Percentiles rank a stretch among this genome's conserved stretches.
These are phyloP conservation scores for Phaeophleospora eucalypticola DNA, from an alignment of 2,329 filamentous ascomycete genomes.

Conservation along the genomic window DNA sequence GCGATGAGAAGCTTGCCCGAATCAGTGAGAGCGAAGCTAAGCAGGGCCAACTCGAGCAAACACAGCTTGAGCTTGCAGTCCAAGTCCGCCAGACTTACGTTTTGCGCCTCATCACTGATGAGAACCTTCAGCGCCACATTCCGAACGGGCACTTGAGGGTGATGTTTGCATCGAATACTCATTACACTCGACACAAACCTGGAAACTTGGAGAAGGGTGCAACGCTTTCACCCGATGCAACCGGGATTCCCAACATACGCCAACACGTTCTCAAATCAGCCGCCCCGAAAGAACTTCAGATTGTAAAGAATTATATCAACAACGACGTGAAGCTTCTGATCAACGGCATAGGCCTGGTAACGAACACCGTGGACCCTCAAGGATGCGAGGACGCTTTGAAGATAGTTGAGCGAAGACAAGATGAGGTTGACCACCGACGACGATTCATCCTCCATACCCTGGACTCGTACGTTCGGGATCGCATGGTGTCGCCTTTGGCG, in stretches of 20 bases:
- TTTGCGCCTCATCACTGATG: background rate
- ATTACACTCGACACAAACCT: background rate
- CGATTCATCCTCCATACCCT: background rate
- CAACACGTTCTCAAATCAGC: background rate
- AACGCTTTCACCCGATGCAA: background rate
- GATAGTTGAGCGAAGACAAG: background rate
- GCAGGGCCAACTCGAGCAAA: background rate
- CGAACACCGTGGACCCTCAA: background rate
- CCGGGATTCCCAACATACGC: background rate
- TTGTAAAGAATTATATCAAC: background rate
- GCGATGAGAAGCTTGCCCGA: background rate
- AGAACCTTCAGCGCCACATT: background rate
- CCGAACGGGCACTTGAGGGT: background rate
- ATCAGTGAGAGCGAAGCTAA: background rate
- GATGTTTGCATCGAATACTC: background rate
- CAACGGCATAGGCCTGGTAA: background rate
- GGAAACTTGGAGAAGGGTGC: background rate
- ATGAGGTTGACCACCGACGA: background rate
- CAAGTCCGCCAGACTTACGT: background rate
- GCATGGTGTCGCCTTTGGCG: background rate
- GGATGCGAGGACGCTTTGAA: background rate
- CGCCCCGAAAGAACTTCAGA: background rate
- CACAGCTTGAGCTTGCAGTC: background rate
- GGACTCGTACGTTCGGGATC: background rate
- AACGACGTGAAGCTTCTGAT: background rate